These are phyloP conservation scores for Coemansia sp. DNA, from an alignment of 192 early-diverging fungal genomes.

Conservation along the genomic window DNA sequence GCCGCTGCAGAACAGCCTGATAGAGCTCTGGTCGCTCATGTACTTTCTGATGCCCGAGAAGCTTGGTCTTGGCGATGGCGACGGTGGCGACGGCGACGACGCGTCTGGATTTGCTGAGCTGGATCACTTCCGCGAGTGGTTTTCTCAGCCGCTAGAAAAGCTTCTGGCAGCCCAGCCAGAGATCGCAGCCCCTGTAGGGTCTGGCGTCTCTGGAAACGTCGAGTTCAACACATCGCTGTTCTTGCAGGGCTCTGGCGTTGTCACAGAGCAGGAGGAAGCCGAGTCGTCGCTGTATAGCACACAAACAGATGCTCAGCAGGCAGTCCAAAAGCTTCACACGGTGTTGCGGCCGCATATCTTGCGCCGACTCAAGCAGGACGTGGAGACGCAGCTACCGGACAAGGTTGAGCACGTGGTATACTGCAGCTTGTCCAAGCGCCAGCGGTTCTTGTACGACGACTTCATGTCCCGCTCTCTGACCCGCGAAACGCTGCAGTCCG, in stretches of 20 bases:
- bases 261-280: conserved; percentile 39
- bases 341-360: conserved; percentile 82
- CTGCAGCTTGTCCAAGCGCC: conserved; percentile 64
- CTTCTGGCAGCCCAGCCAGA: conserved; percentile 73
- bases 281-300: conserved; percentile 58
- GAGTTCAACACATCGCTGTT: conserved; percentile 57
- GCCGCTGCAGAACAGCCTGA: conserved; percentile 92
- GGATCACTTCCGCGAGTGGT: conserved; percentile 86
- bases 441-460: conserved; percentile 71
- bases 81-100: conserved; percentile 65
- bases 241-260: conserved; percentile 64
- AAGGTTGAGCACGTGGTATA: conserved; percentile 89
- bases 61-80: conserved; percentile 66
- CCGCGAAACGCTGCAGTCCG: conserved; percentile 65
- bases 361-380: conserved; percentile 94
- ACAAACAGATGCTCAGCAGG: conserved; percentile 54
- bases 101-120: conserved; percentile 76
- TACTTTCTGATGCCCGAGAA: conserved; percentile 92
- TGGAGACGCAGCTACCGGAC: conserved; percentile 89
- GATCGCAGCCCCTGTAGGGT: conserved; percentile 36
- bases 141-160: conserved; percentile 80
- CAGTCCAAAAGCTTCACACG: conserved; percentile 78
- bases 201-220: conserved; percentile 55
- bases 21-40: conserved; percentile 84
- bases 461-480: conserved; percentile 82